phyloP scores from a whole-genome alignment of 768 basidiomycete species.

The Leucogyrophana mollusca region DNA sequence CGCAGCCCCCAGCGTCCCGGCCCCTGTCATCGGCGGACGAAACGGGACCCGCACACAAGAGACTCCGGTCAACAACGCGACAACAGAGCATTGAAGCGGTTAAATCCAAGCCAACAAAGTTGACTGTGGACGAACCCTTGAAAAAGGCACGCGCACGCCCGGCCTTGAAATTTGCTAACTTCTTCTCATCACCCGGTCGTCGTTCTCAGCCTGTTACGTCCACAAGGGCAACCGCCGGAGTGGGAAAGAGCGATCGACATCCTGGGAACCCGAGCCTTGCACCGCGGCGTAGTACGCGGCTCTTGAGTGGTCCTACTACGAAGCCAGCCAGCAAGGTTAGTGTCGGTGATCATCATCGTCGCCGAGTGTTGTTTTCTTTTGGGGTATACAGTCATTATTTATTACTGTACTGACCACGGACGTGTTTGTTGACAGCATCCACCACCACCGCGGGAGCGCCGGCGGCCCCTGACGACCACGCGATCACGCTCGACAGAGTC shows the following conservation, averaged over 20 bases:
- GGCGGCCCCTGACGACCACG: slow-evolving; percentile 51
- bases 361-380: slow-evolving; percentile 7
- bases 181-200: slow-evolving; percentile 85
- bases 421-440: slow-evolving; percentile 28
- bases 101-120: slow-evolving; percentile 61
- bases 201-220: slow-evolving; percentile 71
- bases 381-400: slow-evolving; percentile 3
- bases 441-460: slow-evolving; percentile 49
- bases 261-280: slow-evolving; percentile 40
- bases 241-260: slow-evolving; percentile 52
- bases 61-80: slow-evolving; percentile 62
- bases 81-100: slow-evolving; percentile 47
- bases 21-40: slow-evolving; percentile 84
- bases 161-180: slow-evolving; percentile 83
- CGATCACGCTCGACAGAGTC: slow-evolving; percentile 67
- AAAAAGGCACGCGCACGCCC: slow-evolving; percentile 92
- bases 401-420: slow-evolving; percentile 30
- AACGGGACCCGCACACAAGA: slow-evolving; percentile 74
- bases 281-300: slow-evolving; percentile 72
- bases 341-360: slow-evolving; percentile 1
- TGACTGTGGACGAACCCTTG: slow-evolving; percentile 64
- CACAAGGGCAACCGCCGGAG: slow-evolving; percentile 52
- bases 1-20: slow-evolving; percentile 54
- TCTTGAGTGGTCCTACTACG: slow-evolving; percentile 55
- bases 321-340: slow-evolving; percentile 62